Conservation (phyloP, 371 early-diverging fungal genomes). For the Mucor indicus region DNA sequence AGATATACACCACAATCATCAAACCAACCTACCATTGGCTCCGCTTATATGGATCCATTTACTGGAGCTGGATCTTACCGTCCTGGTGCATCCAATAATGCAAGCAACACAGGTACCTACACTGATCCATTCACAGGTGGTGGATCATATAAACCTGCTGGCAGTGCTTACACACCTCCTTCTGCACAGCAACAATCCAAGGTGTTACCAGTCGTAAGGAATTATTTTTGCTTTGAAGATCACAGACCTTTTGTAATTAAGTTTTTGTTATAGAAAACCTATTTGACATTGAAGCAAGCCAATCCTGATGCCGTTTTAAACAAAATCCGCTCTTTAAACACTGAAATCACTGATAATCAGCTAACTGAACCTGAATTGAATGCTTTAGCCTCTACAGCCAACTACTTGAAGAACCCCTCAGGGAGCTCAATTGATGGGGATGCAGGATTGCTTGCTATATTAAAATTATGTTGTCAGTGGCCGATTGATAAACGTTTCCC, state of each 20-base stretch:
- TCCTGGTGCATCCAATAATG: constrained; percentile 5
- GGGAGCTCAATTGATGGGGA: not conserved
- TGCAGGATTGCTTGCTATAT: constrained; percentile 29
- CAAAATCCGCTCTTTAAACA: constrained; percentile 73
- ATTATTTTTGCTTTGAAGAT: not conserved
- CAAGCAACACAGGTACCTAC: constrained; percentile 6
- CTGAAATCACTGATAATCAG: constrained; percentile 17
- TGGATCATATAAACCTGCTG: constrained; percentile 11
- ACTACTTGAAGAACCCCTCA: constrained; percentile 41
- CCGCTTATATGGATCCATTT: constrained; percentile 40
- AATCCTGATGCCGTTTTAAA: constrained; percentile 69
- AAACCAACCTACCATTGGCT: constrained; percentile 3
- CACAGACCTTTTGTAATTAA: not conserved
- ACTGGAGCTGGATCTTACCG: constrained; percentile 40
- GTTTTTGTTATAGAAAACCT: constrained; percentile 33
- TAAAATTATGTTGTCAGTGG: constrained; percentile 55
- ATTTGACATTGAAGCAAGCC: constrained; percentile 67
- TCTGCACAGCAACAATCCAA: constrained; percentile 15
- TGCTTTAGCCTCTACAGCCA: constrained; percentile 28
- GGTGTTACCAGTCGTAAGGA: constrained; percentile 20
- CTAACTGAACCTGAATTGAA: constrained; percentile 36
- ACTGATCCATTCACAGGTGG: constrained; percentile 35
- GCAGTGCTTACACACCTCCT: constrained; percentile 1
- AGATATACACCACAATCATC: constrained; percentile 43
- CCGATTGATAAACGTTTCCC: constrained; percentile 74